These are phyloP conservation scores for Alternaria alternata DNA, from an alignment of 2,329 filamentous ascomycete genomes.

Conservation along the genomic window DNA sequence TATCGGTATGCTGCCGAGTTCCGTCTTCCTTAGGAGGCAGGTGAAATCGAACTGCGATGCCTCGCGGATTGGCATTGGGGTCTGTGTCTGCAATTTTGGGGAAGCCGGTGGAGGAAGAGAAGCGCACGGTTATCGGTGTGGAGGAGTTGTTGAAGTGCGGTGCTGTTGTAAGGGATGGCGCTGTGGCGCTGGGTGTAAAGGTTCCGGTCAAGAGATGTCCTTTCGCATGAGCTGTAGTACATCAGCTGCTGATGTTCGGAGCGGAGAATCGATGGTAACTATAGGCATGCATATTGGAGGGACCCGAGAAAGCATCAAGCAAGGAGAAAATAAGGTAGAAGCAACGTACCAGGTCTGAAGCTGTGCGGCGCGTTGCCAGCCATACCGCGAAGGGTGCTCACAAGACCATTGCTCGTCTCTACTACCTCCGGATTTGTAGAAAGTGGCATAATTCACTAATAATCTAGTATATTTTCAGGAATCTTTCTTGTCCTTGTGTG, in stretches of 20 bases:
- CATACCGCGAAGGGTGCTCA: constrained; percentile 35
- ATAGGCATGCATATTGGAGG: background rate
- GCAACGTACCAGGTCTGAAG: constrained; percentile 42
- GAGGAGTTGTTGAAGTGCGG: constrained; percentile 58
- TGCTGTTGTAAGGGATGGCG: constrained; percentile 57
- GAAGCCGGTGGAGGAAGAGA: constrained; percentile 62
- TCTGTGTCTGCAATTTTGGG: constrained; percentile 61
- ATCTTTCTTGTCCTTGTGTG: too few species aligned
- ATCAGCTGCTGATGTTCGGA: background rate
- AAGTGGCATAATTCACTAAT: constrained; percentile 39
- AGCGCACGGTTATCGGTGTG: constrained; percentile 60
- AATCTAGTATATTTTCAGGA: background rate
- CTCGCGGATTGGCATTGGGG: constrained; percentile 57
- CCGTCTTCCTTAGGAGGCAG: constrained; percentile 50
- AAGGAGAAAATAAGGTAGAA: background rate
- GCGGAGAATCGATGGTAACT: background rate
- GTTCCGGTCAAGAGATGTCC: constrained; percentile 61
- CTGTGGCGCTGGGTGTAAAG: constrained; percentile 59
- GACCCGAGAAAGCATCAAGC: background rate
- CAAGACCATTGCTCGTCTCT: constrained; percentile 41
- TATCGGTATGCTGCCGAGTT: constrained; percentile 62
- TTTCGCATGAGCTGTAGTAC: constrained; percentile 61
- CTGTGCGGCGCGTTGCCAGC: constrained; percentile 29
- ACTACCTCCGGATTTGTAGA: constrained; percentile 34
- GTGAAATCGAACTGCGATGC: constrained; percentile 60